Evolutionary conservation across 192 early-diverging fungal species (phyloP).

Genomic region (Rhizoclosmatium globosum): DNA sequence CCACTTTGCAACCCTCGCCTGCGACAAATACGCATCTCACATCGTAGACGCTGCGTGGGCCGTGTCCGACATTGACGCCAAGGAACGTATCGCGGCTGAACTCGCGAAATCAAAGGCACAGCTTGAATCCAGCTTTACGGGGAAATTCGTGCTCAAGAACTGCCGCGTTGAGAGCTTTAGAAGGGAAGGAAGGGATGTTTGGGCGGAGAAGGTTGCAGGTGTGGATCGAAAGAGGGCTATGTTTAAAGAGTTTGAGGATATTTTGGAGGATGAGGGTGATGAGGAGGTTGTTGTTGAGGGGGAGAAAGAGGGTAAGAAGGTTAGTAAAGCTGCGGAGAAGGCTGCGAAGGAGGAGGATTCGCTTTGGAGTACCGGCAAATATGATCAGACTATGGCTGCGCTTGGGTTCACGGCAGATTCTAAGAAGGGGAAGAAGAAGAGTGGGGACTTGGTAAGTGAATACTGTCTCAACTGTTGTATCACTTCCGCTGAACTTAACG

Average conservation of each 20-base stretch:
- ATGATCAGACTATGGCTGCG: constrained; percentile 60
- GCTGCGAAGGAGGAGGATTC: constrained; percentile 38
- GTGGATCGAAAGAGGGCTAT: constrained; percentile 77
- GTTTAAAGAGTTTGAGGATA: constrained; percentile 76
- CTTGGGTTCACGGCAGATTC: constrained; percentile 60
- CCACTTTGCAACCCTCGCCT: constrained; percentile 66
- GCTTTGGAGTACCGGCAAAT: constrained; percentile 44
- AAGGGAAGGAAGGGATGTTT: constrained; percentile 71
- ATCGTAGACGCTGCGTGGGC: constrained; percentile 83
- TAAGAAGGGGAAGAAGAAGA: constrained; percentile 56
- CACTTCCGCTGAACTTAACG: neutral
- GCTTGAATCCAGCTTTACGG: constrained; percentile 71
- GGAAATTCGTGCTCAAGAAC: constrained; percentile 78
- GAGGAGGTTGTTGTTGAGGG: constrained; percentile 38
- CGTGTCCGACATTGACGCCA: constrained; percentile 74
- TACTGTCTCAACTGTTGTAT: neutral
- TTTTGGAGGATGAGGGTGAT: constrained; percentile 57
- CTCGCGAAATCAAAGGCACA: constrained; percentile 62
- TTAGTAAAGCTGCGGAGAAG: neutral
- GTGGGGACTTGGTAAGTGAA: constrained; percentile 12
- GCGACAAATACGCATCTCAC: constrained; percentile 80
- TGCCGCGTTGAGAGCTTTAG: constrained; percentile 82
- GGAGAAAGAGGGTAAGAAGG: neutral
- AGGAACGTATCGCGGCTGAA: constrained; percentile 79
- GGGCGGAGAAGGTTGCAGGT: constrained; percentile 77